Conservation (phyloP, 352 stramenopile species). For the Globisporangium solare region DNA sequence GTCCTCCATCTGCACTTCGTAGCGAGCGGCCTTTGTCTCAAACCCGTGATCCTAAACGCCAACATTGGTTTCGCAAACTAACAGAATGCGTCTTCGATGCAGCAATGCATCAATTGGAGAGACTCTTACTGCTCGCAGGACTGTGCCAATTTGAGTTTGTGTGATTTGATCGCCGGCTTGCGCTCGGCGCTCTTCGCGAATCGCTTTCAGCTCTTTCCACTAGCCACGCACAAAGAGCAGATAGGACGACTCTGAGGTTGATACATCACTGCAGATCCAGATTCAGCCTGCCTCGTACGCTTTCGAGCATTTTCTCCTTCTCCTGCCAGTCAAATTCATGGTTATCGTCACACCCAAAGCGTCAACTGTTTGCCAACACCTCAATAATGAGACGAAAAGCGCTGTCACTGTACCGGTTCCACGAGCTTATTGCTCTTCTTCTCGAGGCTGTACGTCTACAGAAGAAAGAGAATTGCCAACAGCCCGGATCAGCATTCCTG, state of each 20-base stretch:
- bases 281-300: constrained; percentile 12
- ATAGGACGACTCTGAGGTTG: background rate
- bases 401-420: constrained; percentile 18
- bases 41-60: constrained; percentile 54
- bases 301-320: constrained; percentile 33
- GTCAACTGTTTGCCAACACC: background rate
- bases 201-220: constrained; percentile 40
- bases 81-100: background rate
- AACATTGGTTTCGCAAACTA: too few relatives aligned
- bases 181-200: constrained; percentile 27
- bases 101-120: background rate
- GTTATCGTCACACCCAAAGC: too few relatives aligned
- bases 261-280: background rate
- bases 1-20: constrained; percentile 57
- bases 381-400: background rate
- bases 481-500: background rate
- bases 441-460: constrained; percentile 26
- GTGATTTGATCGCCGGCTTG: constrained; percentile 26
- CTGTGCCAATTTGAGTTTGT: constrained; percentile 30
- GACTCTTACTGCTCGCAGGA: constrained; percentile 25
- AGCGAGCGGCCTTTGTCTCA: constrained; percentile 38
- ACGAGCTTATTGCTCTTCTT: constrained; percentile 23
- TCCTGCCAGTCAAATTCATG: constrained; percentile 13
- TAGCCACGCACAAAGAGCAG: constrained; percentile 10
- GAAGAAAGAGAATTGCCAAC: background rate